Conservation (phyloP, 2,329 filamentous ascomycete species). For the Fusarium sp. region DNA sequence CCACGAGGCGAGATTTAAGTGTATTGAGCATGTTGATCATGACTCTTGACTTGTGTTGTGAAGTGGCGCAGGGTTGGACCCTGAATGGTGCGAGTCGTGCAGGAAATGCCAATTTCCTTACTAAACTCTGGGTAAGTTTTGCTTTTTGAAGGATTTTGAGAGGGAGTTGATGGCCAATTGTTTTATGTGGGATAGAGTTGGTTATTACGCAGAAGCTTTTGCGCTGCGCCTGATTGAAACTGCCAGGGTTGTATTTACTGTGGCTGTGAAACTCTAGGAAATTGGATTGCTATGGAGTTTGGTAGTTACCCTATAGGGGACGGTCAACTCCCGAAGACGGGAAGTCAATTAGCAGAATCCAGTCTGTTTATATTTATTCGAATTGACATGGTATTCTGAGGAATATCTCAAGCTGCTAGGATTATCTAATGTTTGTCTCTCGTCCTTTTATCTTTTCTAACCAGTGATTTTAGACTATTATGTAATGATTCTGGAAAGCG, state of each 20-base stretch:
- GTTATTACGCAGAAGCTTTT: background rate
- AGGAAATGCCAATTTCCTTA: background rate
- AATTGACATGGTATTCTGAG: accelerated
- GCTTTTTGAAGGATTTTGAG: background rate
- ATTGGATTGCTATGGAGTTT: background rate
- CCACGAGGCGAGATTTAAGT: background rate
- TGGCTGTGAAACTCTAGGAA: background rate
- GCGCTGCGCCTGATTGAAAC: background rate
- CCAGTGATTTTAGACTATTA: too few species aligned
- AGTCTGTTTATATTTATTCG: accelerated
- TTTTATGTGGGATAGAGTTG: background rate
- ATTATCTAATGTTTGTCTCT: accelerated
- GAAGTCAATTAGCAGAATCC: accelerated
- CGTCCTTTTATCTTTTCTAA: accelerated
- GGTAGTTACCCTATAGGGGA: background rate
- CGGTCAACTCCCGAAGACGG: background rate
- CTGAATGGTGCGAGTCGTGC: background rate
- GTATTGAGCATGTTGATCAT: background rate
- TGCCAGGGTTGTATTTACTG: background rate
- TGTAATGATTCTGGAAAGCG: too few species aligned
- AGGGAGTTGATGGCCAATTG: background rate
- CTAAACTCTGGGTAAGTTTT: background rate
- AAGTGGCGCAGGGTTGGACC: background rate
- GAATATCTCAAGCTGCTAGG: accelerated
- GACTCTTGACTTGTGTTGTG: background rate